Percentiles rank a stretch among this genome's conserved stretches.
These are phyloP conservation scores for Sechiopsis laciniata DNA, from an alignment of 306 rosid genomes.

Conservation along the genomic window DNA sequence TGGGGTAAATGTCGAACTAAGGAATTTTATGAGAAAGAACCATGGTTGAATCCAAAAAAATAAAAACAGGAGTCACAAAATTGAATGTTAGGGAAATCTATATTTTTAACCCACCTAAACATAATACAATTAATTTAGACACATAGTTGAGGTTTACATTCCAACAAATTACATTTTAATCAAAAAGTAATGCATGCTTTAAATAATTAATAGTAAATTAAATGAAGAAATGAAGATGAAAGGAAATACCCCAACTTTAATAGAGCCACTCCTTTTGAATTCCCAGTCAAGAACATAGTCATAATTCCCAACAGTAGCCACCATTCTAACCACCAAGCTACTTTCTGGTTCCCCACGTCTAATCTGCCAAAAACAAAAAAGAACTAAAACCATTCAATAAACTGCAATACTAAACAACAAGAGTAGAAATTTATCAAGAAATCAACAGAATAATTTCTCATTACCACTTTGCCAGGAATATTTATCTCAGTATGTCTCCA, in stretches of 20 bases:
- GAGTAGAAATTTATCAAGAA: not conserved
- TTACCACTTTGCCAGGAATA: slow-evolving; percentile 53
- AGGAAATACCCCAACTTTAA: slow-evolving; percentile 66
- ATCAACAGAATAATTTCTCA: not conserved
- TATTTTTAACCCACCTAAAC: no score
- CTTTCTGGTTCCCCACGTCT: slow-evolving; percentile 58
- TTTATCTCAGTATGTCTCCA: slow-evolving; percentile 85
- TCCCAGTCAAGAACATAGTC: slow-evolving; percentile 96
- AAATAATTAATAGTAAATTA: not conserved
- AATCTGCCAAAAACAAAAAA: slow-evolving; percentile 38
- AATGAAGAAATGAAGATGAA: not conserved
- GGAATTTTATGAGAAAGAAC: no score
- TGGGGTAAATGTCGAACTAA: no score
- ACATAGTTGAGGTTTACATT: no score
- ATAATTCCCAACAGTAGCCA: slow-evolving; percentile 82
- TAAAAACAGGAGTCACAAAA: no score
- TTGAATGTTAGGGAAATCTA: no score
- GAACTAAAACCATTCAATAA: not conserved
- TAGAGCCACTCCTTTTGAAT: slow-evolving; percentile 58
- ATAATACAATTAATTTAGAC: no score
- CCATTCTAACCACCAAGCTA: slow-evolving; percentile 76
- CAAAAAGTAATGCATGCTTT: not conserved
- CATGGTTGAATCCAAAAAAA: no score
- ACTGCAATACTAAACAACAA: not conserved
- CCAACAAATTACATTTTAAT: no score